A percentile compares a stretch with the other conserved stretches of the same genome.
Conservation (phyloP, 306 rosid species). For the Amphicarpaea edgeworthii region DNA sequence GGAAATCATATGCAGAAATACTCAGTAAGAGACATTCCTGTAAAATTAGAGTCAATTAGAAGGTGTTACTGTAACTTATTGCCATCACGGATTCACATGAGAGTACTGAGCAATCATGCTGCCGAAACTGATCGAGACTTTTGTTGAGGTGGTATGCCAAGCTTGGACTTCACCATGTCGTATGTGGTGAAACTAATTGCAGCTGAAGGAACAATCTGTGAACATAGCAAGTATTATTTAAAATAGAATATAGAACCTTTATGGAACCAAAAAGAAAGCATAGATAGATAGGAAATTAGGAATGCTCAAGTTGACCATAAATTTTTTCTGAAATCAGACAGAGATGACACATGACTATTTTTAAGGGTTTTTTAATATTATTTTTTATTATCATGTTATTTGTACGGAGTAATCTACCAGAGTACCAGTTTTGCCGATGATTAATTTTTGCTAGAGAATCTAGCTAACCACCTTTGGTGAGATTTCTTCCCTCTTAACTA, state of each 20-base stretch:
- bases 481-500: too few relatives aligned
- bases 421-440: too few relatives aligned
- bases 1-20: constrained; percentile 9
- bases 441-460: too few relatives aligned
- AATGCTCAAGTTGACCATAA: neutral
- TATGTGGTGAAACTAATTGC: constrained; percentile 91
- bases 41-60: constrained; percentile 14
- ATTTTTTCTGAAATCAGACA: neutral
- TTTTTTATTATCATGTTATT: too few relatives aligned
- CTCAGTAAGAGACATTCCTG: constrained; percentile 20
- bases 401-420: too few relatives aligned
- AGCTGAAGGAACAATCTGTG: constrained; percentile 94
- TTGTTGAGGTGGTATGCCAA: constrained; percentile 72
- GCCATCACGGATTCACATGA: constrained; percentile 8
- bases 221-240: constrained; percentile 34
- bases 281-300: neutral
- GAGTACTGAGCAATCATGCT: constrained; percentile 44
- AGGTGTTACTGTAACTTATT: constrained; percentile 29
- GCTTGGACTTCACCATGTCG: constrained; percentile 85
- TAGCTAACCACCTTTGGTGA: too few relatives aligned
- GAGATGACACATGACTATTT: neutral
- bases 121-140: constrained; percentile 62
- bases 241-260: neutral
- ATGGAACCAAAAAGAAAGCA: neutral
- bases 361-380: neutral